These are phyloP conservation scores for Lolium perenne DNA, from an alignment of 176 grass and related monocot genomes.

Conservation along the genomic window DNA sequence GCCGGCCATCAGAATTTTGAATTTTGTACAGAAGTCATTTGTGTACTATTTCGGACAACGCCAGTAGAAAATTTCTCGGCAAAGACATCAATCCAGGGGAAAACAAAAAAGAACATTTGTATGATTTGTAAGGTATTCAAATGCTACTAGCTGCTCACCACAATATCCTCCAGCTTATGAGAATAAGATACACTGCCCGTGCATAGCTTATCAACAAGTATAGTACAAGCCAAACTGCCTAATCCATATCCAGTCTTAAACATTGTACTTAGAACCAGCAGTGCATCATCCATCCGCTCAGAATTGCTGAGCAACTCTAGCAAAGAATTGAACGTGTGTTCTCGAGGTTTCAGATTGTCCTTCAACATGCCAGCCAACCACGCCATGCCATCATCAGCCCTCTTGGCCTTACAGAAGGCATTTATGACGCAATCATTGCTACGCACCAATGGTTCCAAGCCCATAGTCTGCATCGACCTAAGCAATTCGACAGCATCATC, in stretches of 20 bases:
- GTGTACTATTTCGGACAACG: background rate
- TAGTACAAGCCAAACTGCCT: slow-evolving; percentile 43
- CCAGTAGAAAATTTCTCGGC: background rate
- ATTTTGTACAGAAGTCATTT: slow-evolving; percentile 31
- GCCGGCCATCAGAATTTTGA: slow-evolving; percentile 32
- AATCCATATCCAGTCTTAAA: slow-evolving; percentile 68
- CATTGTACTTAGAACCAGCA: slow-evolving; percentile 70
- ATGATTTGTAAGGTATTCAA: background rate
- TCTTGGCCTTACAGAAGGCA: slow-evolving; percentile 67
- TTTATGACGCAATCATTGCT: slow-evolving; percentile 71
- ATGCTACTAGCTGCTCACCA: slow-evolving; percentile 47
- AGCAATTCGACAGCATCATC: slow-evolving; percentile 65
- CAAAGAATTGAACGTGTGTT: slow-evolving; percentile 54
- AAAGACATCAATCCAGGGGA: slow-evolving; percentile 32
- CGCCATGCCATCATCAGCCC: slow-evolving; percentile 70
- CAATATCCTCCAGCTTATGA: slow-evolving; percentile 54
- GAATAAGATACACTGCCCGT: slow-evolving; percentile 28
- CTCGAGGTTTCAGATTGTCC: slow-evolving; percentile 68
- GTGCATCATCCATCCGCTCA: slow-evolving; percentile 57
- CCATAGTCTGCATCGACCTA: slow-evolving; percentile 66
- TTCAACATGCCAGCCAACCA: slow-evolving; percentile 79
- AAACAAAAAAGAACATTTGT: background rate
- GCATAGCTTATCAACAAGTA: slow-evolving; percentile 68
- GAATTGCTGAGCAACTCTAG: slow-evolving; percentile 51
- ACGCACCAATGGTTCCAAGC: slow-evolving; percentile 58